A percentile compares a stretch with the other conserved stretches of the same genome.
phyloP scores from a whole-genome alignment of 1,139 yeast species.

The Nakaseomyces sp. region DNA sequence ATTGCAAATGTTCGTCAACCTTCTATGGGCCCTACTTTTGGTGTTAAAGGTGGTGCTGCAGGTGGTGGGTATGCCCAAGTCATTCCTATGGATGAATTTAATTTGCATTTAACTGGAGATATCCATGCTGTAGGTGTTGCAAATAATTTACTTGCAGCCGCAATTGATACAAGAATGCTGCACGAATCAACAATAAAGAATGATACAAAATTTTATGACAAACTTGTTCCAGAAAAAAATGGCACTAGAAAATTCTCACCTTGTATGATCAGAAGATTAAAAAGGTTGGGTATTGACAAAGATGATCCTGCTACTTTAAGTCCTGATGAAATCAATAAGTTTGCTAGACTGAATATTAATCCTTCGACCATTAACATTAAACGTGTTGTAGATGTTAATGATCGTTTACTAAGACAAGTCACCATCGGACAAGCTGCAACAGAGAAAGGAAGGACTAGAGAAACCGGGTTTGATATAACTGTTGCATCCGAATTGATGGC shows the following conservation, averaged over 20 bases:
- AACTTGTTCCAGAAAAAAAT: slow-evolving; percentile 82
- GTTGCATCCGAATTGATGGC: slow-evolving; percentile 99
- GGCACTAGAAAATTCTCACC: slow-evolving; percentile 71
- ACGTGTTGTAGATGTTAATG: slow-evolving; percentile 94
- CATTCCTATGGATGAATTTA: slow-evolving; percentile 98
- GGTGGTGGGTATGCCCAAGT: slow-evolving; percentile 99
- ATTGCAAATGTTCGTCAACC: slow-evolving; percentile 98
- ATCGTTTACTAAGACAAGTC: slow-evolving; percentile 83
- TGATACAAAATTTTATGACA: slow-evolving; percentile 74
- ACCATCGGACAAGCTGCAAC: slow-evolving; percentile 92
- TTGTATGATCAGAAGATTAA: slow-evolving; percentile 69
- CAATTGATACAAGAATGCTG: slow-evolving; percentile 95
- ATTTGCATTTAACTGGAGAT: slow-evolving; percentile 97
- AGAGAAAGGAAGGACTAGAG: slow-evolving; percentile 82
- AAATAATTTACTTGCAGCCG: slow-evolving; percentile 91
- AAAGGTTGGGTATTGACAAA: slow-evolving; percentile 71
- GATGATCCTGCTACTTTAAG: slow-evolving; percentile 79
- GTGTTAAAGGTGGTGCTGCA: slow-evolving; percentile 99
- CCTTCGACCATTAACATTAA: slow-evolving; percentile 93
- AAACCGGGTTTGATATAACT: slow-evolving; percentile 92
- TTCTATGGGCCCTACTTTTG: slow-evolving; percentile 98
- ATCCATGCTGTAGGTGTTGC: slow-evolving; percentile 97
- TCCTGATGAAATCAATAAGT: slow-evolving; percentile 62
- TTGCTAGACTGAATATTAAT: slow-evolving; percentile 85
- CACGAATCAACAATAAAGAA: slow-evolving; percentile 84